phyloP scores from a whole-genome alignment of 1,284 basidiomycete species.

The Naganishia liquefaciens region DNA sequence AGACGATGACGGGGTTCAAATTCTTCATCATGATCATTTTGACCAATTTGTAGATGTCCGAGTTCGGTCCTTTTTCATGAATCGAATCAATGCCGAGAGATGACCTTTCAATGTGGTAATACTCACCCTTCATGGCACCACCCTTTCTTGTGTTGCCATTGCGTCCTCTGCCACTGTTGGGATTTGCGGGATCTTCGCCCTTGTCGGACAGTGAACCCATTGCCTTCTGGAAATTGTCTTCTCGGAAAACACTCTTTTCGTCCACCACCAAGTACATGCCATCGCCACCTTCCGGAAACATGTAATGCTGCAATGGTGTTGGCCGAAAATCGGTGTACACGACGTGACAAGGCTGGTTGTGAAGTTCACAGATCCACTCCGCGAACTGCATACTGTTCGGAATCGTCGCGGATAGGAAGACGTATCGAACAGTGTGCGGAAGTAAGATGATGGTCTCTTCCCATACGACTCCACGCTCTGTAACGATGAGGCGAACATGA shows the following conservation, averaged over 20 bases:
- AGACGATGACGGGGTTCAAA: constrained; percentile 98
- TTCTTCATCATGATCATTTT: constrained; percentile 99
- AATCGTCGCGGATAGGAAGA: constrained; percentile 99
- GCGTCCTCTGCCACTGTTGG: constrained; percentile 73
- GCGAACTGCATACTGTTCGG: constrained; percentile 99
- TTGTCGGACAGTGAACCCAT: constrained; percentile 88
- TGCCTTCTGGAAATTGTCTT: constrained; percentile 96
- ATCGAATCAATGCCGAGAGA: constrained; percentile 36
- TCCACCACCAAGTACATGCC: constrained; percentile 98
- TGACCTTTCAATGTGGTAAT: not conserved
- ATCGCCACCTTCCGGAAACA: constrained; percentile 94
- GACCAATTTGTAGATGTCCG: constrained; percentile 97
- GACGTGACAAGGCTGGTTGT: constrained; percentile 97
- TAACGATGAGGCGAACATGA: not conserved
- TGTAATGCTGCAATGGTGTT: constrained; percentile 95
- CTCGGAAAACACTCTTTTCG: constrained; percentile 92
- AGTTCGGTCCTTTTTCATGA: constrained; percentile 61
- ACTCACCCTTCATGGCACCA: constrained; percentile 80
- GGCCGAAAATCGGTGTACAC: constrained; percentile 99
- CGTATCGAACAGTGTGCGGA: constrained; percentile 92
- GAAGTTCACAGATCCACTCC: constrained; percentile 96
- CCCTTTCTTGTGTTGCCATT: constrained; percentile 91
- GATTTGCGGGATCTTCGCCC: constrained; percentile 91
- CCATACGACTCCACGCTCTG: constrained; percentile 64
- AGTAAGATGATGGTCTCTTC: constrained; percentile 91